Evolutionary conservation across 148 eudicot species (phyloP).

Genomic region (Dianthus caryophyllus): DNA sequence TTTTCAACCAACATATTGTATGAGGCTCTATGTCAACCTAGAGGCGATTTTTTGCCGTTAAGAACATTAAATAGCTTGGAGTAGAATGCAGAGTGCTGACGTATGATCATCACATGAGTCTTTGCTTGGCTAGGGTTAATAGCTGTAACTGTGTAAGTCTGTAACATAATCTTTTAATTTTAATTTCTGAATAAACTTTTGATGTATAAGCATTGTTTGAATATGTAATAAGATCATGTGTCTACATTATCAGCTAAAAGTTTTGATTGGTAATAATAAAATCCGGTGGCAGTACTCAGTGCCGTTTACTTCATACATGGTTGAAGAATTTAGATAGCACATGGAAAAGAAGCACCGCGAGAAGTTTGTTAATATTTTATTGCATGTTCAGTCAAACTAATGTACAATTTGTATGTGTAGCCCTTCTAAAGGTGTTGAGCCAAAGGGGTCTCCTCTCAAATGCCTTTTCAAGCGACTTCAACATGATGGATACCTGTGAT

Average conservation of each 20-base stretch:
- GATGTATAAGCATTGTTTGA: background rate
- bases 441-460: slow-evolving; percentile 66
- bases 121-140: slow-evolving; percentile 14
- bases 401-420: slow-evolving; percentile 39
- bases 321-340: slow-evolving; percentile 8
- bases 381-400: background rate
- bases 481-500: slow-evolving; percentile 39
- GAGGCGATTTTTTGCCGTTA: background rate
- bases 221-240: background rate
- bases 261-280: background rate
- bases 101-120: background rate
- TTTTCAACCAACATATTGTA: background rate
- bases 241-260: background rate
- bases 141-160: too few species aligned
- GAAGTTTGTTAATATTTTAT: slow-evolving; percentile 12
- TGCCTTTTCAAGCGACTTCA: slow-evolving; percentile 41
- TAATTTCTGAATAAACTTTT: background rate
- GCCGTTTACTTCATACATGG: too few species aligned
- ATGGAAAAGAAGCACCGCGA: slow-evolving; percentile 9
- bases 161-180: background rate
- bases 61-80: background rate
- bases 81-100: background rate
- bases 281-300: background rate
- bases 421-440: slow-evolving; percentile 70
- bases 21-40: slow-evolving; percentile 8